phyloP scores from a whole-genome alignment of 2,329 filamentous ascomycete genomes.

The Venturia pyrina region DNA sequence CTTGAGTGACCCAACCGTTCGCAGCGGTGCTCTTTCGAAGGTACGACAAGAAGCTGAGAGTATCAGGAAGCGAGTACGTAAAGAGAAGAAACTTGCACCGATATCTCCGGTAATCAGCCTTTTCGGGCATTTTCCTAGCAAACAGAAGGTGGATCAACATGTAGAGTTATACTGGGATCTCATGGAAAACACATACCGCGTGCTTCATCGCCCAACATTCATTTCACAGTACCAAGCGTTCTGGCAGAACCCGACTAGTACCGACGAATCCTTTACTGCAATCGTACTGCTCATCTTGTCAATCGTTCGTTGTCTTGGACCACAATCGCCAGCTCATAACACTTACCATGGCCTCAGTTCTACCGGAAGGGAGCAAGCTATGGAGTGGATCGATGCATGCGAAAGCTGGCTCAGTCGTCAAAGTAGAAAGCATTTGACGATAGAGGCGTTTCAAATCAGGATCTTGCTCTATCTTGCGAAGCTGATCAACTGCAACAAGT shows the following conservation, averaged over 20 bases:
- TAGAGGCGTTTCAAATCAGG: slow-evolving; percentile 40
- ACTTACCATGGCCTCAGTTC: slow-evolving; percentile 34
- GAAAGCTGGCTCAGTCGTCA: slow-evolving; percentile 35
- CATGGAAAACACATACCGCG: slow-evolving; percentile 42
- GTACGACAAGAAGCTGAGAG: neutral
- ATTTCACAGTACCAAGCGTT: slow-evolving; percentile 41
- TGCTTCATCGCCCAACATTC: slow-evolving; percentile 45
- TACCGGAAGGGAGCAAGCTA: slow-evolving; percentile 28
- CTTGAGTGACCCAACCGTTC: slow-evolving; percentile 1
- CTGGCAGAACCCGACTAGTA: slow-evolving; percentile 3
- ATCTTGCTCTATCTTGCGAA: slow-evolving; percentile 42
- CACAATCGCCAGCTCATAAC: slow-evolving; percentile 17
- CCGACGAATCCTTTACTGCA: slow-evolving; percentile 28
- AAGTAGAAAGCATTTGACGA: slow-evolving; percentile 42
- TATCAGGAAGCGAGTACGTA: neutral
- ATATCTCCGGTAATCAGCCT: slow-evolving; percentile 16
- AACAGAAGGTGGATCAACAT: slow-evolving; percentile 31
- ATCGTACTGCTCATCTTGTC: slow-evolving; percentile 31
- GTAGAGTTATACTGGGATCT: slow-evolving; percentile 38
- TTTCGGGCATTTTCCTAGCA: slow-evolving; percentile 26
- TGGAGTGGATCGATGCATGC: slow-evolving; percentile 28
- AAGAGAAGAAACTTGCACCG: slow-evolving; percentile 5
- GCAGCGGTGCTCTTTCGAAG: neutral
- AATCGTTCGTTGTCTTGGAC: slow-evolving; percentile 26
- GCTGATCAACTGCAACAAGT: slow-evolving; percentile 40